These are phyloP conservation scores for Nitzschia palea DNA, from an alignment of 108 stramenopile species.

Conservation along the genomic window DNA sequence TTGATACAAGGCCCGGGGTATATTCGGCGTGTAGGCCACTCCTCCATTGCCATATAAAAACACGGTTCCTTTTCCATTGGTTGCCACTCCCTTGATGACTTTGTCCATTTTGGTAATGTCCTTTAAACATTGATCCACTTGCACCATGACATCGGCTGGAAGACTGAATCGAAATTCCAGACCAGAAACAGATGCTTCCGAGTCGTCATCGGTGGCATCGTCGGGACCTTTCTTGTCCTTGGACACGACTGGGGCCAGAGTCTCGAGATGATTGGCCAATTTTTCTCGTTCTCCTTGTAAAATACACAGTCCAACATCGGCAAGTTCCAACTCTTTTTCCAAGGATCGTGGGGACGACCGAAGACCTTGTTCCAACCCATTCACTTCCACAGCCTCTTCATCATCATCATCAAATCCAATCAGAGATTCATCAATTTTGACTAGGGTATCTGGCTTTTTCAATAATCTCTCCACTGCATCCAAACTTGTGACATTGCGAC, in stretches of 20 bases:
- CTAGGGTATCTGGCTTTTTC: slow-evolving; percentile 35
- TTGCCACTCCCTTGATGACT: slow-evolving; percentile 62
- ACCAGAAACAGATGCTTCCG: slow-evolving; percentile 11
- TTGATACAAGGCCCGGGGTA: slow-evolving; percentile 61
- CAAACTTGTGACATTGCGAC: slow-evolving; percentile 42
- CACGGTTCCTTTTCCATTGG: slow-evolving; percentile 71
- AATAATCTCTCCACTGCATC: slow-evolving; percentile 42
- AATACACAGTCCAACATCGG: slow-evolving; percentile 71
- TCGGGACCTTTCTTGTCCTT: slow-evolving; percentile 4
- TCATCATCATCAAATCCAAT: slow-evolving; percentile 30
- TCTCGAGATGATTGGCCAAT: slow-evolving; percentile 45
- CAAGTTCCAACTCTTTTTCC: slow-evolving; percentile 55
- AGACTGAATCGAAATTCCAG: slow-evolving; percentile 52
- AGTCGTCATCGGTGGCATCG: slow-evolving; percentile 18
- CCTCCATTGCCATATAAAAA: slow-evolving; percentile 77
- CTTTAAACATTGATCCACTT: slow-evolving; percentile 57
- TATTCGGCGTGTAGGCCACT: slow-evolving; percentile 65
- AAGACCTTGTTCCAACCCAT: too few species aligned
- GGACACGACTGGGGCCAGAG: not conserved
- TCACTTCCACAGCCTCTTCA: not conserved
- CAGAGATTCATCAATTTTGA: slow-evolving; percentile 35
- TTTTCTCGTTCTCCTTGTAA: slow-evolving; percentile 69
- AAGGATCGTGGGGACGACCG: slow-evolving; percentile 7
- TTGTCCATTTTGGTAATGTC: slow-evolving; percentile 56
- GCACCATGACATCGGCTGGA: slow-evolving; percentile 43